These are phyloP conservation scores for Backusella sp. DNA, from an alignment of 192 early-diverging fungal genomes.

Conservation along the genomic window DNA sequence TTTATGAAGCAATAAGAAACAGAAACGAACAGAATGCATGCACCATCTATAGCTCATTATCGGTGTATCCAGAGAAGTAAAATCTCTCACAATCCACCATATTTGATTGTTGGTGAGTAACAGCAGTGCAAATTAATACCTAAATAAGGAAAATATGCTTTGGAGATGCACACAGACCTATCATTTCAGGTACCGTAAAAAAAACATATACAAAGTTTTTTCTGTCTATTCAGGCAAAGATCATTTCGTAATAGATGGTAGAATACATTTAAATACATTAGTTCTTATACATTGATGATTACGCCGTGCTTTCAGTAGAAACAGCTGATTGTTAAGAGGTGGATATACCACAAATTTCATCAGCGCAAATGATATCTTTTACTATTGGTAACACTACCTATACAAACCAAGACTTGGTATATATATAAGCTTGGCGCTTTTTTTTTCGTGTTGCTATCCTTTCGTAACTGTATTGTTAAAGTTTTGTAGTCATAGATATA, in stretches of 20 bases:
- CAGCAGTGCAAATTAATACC: neutral
- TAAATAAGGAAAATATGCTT: neutral
- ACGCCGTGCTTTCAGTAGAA: neutral
- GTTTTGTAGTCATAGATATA: neutral
- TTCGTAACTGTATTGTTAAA: neutral
- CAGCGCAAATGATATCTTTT: too few relatives aligned
- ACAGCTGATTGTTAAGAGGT: neutral
- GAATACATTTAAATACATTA: neutral
- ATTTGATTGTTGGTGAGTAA: too few relatives aligned
- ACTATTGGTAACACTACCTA: neutral
- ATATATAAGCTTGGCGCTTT: neutral
- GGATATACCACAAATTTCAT: neutral
- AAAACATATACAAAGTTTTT: neutral
- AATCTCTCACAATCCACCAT: too few relatives aligned
- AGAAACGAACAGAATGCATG: too few relatives aligned
- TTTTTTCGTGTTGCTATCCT: neutral
- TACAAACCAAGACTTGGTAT: neutral
- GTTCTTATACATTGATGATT: neutral
- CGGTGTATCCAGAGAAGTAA: too few relatives aligned
- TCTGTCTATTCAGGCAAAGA: neutral
- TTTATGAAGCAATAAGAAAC: too few relatives aligned
- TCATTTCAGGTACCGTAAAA: neutral
- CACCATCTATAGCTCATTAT: too few relatives aligned
- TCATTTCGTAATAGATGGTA: neutral
- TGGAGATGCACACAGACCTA: neutral